Evolutionary conservation across 495 filamentous ascomycete species (phyloP).

Genomic region (Penicillium robsamsonii): DNA sequence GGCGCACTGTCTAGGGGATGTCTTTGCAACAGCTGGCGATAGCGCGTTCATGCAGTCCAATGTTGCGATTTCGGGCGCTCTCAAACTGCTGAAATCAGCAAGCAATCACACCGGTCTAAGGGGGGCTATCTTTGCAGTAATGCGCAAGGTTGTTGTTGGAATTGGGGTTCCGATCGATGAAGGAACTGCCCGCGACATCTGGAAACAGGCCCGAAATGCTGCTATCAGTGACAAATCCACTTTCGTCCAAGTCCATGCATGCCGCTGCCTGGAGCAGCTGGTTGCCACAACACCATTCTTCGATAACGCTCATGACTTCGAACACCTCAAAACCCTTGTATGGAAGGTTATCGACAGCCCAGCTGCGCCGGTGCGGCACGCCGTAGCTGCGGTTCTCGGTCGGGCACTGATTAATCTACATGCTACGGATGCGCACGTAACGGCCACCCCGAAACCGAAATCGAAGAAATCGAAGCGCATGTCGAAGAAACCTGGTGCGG

Average conservation of each 20-base stretch:
- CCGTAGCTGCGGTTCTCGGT: slow-evolving; percentile 83
- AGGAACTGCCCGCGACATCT: slow-evolving; percentile 77
- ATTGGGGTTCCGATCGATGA: slow-evolving; percentile 79
- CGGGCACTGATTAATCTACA: slow-evolving; percentile 75
- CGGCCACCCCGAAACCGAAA: slow-evolving; percentile 60
- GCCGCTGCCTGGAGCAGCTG: slow-evolving; percentile 74
- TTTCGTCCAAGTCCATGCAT: slow-evolving; percentile 77
- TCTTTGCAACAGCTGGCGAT: slow-evolving; percentile 86
- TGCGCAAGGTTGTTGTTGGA: slow-evolving; percentile 73
- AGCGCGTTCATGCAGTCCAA: slow-evolving; percentile 85
- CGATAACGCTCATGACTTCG: slow-evolving; percentile 88
- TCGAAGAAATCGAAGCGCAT: slow-evolving; percentile 71
- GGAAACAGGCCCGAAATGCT: slow-evolving; percentile 83
- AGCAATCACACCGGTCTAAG: slow-evolving; percentile 79
- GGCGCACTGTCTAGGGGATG: slow-evolving; percentile 81
- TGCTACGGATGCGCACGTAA: slow-evolving; percentile 57
- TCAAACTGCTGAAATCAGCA: slow-evolving; percentile 78
- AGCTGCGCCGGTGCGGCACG: slow-evolving; percentile 69
- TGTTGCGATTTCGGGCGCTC: slow-evolving; percentile 63
- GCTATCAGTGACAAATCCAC: slow-evolving; percentile 78
- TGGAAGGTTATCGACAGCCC: slow-evolving; percentile 84
- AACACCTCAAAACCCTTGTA: slow-evolving; percentile 71
- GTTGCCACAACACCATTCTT: slow-evolving; percentile 72
- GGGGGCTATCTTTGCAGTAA: slow-evolving; percentile 74
- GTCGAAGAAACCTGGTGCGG: slow-evolving; percentile 65